These are phyloP conservation scores for Phytopythium cucurbitacearum DNA, from an alignment of 352 stramenopile species.

Conservation along the genomic window DNA sequence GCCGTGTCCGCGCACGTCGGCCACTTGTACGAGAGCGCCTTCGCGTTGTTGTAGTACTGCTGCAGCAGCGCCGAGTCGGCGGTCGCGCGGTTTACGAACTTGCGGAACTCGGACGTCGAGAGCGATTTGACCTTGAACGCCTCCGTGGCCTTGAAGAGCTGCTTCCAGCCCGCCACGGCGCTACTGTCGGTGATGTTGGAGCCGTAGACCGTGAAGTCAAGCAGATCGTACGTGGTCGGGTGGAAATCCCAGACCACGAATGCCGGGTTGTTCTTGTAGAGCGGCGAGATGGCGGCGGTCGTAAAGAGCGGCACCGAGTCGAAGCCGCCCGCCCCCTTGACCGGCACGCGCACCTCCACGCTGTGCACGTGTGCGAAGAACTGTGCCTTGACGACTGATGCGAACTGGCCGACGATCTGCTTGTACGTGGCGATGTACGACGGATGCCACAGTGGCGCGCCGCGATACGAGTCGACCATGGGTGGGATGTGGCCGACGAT, in stretches of 20 bases:
- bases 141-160: slow-evolving; percentile 45
- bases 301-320: slow-evolving; percentile 64
- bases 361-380: slow-evolving; percentile 92
- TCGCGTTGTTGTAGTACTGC: slow-evolving; percentile 79
- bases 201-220: slow-evolving; percentile 76
- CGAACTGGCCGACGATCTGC: slow-evolving; percentile 54
- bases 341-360: slow-evolving; percentile 81
- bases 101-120: slow-evolving; percentile 30
- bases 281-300: slow-evolving; percentile 76
- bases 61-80: slow-evolving; percentile 41
- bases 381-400: slow-evolving; percentile 71
- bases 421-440: slow-evolving; percentile 84
- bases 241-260: slow-evolving; percentile 86
- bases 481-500: slow-evolving; percentile 91
- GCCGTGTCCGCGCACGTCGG: slow-evolving; percentile 25
- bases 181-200: slow-evolving; percentile 50
- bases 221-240: slow-evolving; percentile 52
- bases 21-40: slow-evolving; percentile 48
- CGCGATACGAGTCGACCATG: slow-evolving; percentile 83
- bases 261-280: slow-evolving; percentile 90
- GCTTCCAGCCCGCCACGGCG: slow-evolving; percentile 40
- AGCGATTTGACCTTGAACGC: slow-evolving; percentile 53
- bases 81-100: slow-evolving; percentile 42
- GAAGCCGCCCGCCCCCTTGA: slow-evolving; percentile 9
- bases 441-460: slow-evolving; percentile 80